phyloP scores from a whole-genome alignment of 352 stramenopile species.

The Globisporangium recalcitrans region DNA sequence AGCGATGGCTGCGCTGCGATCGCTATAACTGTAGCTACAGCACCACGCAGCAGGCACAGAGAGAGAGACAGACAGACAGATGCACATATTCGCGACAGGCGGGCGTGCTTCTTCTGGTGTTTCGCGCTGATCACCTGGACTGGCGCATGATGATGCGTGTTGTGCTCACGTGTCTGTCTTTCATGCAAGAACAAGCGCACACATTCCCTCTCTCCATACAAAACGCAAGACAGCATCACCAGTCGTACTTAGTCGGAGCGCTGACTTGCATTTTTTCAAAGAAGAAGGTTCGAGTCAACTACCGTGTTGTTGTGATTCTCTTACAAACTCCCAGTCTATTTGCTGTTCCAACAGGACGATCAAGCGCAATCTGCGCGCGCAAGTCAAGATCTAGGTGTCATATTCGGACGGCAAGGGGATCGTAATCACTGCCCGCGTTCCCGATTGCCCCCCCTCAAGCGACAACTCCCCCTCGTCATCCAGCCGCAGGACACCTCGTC shows the following conservation, averaged over 20 bases:
- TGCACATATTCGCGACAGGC: background rate
- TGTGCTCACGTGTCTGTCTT: background rate
- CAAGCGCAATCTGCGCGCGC: background rate
- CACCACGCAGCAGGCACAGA: background rate
- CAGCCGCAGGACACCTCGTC: background rate
- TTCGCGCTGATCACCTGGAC: background rate
- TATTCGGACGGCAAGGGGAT: background rate
- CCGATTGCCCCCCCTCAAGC: background rate
- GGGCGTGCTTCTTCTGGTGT: background rate
- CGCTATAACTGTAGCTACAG: background rate
- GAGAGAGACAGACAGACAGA: background rate
- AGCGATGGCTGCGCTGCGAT: background rate
- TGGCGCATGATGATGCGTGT: slow-evolving; percentile 1
- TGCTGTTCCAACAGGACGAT: background rate
- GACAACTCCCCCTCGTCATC: background rate
- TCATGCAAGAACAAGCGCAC: background rate
- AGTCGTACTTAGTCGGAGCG: background rate
- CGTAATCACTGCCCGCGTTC: slow-evolving; percentile 4
- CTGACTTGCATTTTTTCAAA: too few relatives aligned
- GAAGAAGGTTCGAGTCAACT: too few relatives aligned
- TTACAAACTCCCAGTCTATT: slow-evolving; percentile 3
- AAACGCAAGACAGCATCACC: background rate
- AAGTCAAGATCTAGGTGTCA: background rate
- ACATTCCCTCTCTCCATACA: background rate
- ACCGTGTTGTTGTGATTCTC: background rate